These are phyloP conservation scores for Clohesyomyces aquaticus DNA, from an alignment of 495 filamentous ascomycete genomes.

Conservation along the genomic window DNA sequence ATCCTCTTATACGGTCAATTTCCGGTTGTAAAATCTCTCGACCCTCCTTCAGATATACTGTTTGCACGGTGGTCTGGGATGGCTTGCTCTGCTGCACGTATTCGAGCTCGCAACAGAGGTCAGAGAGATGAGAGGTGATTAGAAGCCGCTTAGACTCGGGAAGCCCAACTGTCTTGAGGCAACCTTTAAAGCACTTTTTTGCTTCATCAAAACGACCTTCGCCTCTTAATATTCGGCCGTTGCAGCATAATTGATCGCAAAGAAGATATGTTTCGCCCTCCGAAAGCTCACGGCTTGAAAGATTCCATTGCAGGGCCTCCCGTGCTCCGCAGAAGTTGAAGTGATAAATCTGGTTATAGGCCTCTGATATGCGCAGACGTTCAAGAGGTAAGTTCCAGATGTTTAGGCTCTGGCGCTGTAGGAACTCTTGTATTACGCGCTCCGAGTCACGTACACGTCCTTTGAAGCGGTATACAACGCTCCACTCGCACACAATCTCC, in stretches of 20 bases:
- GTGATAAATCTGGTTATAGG: slow-evolving; percentile 11
- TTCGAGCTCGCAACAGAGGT: slow-evolving; percentile 10
- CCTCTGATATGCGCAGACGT: slow-evolving; percentile 10
- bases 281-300: slow-evolving; percentile 13
- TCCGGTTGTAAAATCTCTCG: slow-evolving; percentile 12
- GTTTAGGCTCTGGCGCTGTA: slow-evolving; percentile 11
- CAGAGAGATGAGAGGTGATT: slow-evolving; percentile 15
- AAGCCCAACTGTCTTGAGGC: slow-evolving; percentile 8
- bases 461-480: slow-evolving; percentile 6
- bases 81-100: slow-evolving; percentile 5
- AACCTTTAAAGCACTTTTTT: slow-evolving; percentile 13
- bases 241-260: slow-evolving; percentile 15
- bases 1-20: slow-evolving; percentile 16
- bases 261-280: slow-evolving; percentile 13
- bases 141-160: slow-evolving; percentile 12
- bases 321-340: slow-evolving; percentile 11
- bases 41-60: slow-evolving; percentile 8
- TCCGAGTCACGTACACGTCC: slow-evolving; percentile 10
- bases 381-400: slow-evolving; percentile 9
- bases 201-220: slow-evolving; percentile 16
- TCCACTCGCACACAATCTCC: slow-evolving; percentile 12
- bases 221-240: slow-evolving; percentile 13
- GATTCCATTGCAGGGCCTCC: slow-evolving; percentile 6
- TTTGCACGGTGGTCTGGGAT: slow-evolving; percentile 7
- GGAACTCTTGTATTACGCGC: slow-evolving; percentile 12